A percentile compares a stretch with the other conserved stretches of the same genome.
These are phyloP conservation scores for Porphyrellus cyaneotinctus DNA, from an alignment of 768 basidiomycete species.

Conservation along the genomic window DNA sequence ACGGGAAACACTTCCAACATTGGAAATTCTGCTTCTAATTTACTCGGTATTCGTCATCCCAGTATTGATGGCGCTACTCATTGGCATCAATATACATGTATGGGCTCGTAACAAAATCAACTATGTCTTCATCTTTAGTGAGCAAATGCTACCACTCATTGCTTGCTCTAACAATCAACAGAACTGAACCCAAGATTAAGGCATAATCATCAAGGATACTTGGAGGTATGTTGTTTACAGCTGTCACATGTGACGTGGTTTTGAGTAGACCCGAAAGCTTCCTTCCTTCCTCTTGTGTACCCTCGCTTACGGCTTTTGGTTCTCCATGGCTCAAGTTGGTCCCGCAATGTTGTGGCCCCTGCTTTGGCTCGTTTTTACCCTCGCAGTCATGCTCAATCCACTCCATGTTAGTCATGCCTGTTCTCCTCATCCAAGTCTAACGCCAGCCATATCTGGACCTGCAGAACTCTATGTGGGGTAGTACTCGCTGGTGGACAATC, in stretches of 20 bases:
- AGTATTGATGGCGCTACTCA: slow-evolving; percentile 65
- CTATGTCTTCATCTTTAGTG: slow-evolving; percentile 90
- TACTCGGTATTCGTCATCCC: slow-evolving; percentile 77
- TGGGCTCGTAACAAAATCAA: slow-evolving; percentile 81
- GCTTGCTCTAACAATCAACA: slow-evolving; percentile 24
- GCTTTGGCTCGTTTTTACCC: slow-evolving; percentile 69
- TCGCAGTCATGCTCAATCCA: slow-evolving; percentile 68
- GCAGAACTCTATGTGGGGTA: slow-evolving; percentile 37
- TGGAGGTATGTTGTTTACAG: slow-evolving; percentile 44
- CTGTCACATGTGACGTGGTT: background rate
- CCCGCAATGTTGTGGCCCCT: slow-evolving; percentile 75
- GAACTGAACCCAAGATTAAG: slow-evolving; percentile 69
- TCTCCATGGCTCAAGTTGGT: slow-evolving; percentile 71
- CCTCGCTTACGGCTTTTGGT: slow-evolving; percentile 78
- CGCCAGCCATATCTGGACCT: slow-evolving; percentile 34
- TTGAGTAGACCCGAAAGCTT: slow-evolving; percentile 43
- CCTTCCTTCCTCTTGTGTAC: slow-evolving; percentile 76
- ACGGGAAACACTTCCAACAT: slow-evolving; percentile 55
- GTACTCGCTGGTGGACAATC: slow-evolving; percentile 73
- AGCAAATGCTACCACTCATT: slow-evolving; percentile 10
- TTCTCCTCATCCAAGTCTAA: background rate
- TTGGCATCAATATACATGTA: slow-evolving; percentile 79
- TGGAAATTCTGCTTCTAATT: slow-evolving; percentile 70
- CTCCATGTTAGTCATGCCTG: slow-evolving; percentile 46
- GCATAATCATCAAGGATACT: slow-evolving; percentile 76